Evolutionary conservation across 2,329 filamentous ascomycete species (phyloP), one percentile per base, ranked within the genome.

Genomic region (Juglanconis juglandina): DNA sequence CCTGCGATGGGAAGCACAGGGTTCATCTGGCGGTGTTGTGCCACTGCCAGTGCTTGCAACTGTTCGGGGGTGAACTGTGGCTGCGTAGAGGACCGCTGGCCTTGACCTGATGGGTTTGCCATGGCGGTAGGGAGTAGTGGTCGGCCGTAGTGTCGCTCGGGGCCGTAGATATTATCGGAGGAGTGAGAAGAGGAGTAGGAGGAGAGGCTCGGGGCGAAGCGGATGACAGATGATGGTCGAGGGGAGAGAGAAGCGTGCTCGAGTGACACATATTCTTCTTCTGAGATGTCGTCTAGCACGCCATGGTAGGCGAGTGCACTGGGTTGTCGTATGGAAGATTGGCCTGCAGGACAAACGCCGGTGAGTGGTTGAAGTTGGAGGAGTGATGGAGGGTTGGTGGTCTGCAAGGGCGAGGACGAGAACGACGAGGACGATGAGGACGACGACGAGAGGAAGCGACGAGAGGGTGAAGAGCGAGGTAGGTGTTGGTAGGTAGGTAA

Each of bases 91-190:
- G 67, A 46, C 60, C 57, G 48, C 60, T 62, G 37, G 67, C 59
- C 34, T 66, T 63, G 62, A 70, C 66, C 63, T 64, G 58, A 63
- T 66, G 56, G 52, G 51, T 58, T 63, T 42, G 61, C 61, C 61
- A 63, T 63, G 11, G 39, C 49, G 47, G 34, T 44, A 24, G 63
- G 66, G 63, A 67, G 59, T n/a, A 70, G 64, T 41, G 69, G 72
- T 33, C 72, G 71, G 5, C 71, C 71, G 64, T 72, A 74, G 13
- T 76, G 70, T 58, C 75, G 73, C 50, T 79, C 75, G 6, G 76
- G 75, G 3, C 76, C 78, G 72, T 81, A 78, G 35, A 78, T 70
- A 60, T 81, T 78, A 53, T 73, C 64, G 34, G 71, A 67, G 39
- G 77, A 76, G 35, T 71, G 66, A 24, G 69, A 67, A 1, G 67